Conservation (phyloP, 2,329 filamentous ascomycete species). For the Colletotrichum incanum region DNA sequence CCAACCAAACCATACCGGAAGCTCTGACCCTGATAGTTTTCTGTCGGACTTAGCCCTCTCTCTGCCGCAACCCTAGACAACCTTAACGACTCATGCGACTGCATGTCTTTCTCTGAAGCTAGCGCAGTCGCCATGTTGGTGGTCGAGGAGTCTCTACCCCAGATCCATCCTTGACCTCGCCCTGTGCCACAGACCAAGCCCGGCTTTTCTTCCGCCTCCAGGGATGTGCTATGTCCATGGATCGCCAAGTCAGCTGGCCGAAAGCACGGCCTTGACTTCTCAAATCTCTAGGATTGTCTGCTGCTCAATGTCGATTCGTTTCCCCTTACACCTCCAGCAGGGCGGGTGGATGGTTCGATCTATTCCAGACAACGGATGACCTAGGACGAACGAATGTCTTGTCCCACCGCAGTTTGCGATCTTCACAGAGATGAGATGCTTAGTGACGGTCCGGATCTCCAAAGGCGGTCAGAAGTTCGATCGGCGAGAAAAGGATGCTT, state of each 20-base stretch:
- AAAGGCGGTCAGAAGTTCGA: conserved; percentile 29
- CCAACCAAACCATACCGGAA: conserved; percentile 30
- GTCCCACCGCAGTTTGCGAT: not conserved
- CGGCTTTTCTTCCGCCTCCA: conserved; percentile 10
- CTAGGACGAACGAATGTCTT: not conserved
- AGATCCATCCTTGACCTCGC: conserved; percentile 29
- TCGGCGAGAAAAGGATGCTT: conserved; percentile 10
- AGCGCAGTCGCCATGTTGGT: conserved; percentile 15
- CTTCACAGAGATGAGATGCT: conserved; percentile 3
- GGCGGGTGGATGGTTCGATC: not conserved
- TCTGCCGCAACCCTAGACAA: conserved; percentile 35
- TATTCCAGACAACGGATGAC: not conserved
- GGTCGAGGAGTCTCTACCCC: conserved; percentile 16
- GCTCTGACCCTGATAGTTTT: conserved; percentile 28
- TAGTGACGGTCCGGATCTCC: conserved; percentile 8
- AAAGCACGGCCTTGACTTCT: conserved; percentile 2
- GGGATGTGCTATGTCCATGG: conserved; percentile 8
- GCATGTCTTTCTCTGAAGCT: conserved; percentile 20
- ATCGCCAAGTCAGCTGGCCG: conserved; percentile 19
- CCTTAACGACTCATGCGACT: conserved; percentile 36
- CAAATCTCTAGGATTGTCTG: not conserved
- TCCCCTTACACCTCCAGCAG: not conserved
- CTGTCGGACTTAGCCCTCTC: conserved; percentile 14
- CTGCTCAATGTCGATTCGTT: not conserved
- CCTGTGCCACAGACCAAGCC: conserved; percentile 24